Evolutionary conservation across 2,329 filamentous ascomycete genomes (phyloP), one percentile per base, ranked within the genome.

Genomic region (Ophiocordyceps sinensis): DNA sequence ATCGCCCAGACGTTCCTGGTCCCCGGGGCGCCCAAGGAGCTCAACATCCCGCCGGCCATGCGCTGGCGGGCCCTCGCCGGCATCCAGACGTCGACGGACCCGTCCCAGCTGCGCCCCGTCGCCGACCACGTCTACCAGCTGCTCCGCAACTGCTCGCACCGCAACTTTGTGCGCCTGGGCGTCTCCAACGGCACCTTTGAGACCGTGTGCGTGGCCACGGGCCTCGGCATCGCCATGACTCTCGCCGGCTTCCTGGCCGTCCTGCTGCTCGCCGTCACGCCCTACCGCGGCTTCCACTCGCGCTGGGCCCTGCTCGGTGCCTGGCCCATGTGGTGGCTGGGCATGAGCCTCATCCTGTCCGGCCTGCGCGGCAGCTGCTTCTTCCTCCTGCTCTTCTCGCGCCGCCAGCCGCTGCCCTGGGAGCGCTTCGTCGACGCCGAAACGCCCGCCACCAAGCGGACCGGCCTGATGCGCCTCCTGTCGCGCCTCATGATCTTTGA

Each of bases 161-260:
- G 67, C 41, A 64, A 67, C 51, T 68, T 76, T 47, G 58, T 73
- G 37, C 66, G 70, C 32, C 60, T 76, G 7, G 72, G 70, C 44
- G 65, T 73, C 29, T 69, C 63, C 49, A 73, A 69, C 49, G 67
- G 67, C 31, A 69, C 66, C 3, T 64, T 67, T 40, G 66, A 69
- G 52, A 69, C 67, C 3, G 23, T 26, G 6, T 26, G 23, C 23
- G 23, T 26, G 23, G 23, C 23, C 23, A 26, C 23, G 23, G 23
- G 23, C 23, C 23, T 26, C 23, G 23, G 23, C 23, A 26, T 26
- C 23, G 23, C 5, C 23, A 3, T 26, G 23, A 26, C 23, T 5
- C 3, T 26, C 5, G 23, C 23, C 23, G 23, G 23, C 23, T 26
- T 26, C 23, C 23, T 26, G 23, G 23, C 23, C 23, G 23, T 26